Conservation (phyloP, 1,284 basidiomycete genomes). For the Vanrija sp. region DNA sequence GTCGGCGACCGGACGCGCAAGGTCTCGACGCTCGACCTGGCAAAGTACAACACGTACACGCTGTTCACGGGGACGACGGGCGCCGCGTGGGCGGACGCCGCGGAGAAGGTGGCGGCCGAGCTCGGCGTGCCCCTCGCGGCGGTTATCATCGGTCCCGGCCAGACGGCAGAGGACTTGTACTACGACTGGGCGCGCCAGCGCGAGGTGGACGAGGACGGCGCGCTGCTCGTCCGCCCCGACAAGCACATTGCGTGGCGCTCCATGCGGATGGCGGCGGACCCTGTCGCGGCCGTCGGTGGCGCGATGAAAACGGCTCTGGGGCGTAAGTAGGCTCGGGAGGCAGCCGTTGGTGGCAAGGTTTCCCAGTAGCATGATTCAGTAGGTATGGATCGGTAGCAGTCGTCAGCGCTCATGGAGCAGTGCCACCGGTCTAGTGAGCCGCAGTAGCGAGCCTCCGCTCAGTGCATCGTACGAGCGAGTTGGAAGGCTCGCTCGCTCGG, state of each 20-base stretch:
- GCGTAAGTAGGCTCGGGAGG: neutral
- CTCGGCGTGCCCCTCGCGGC: constrained; percentile 5
- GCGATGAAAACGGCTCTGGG: constrained; percentile 7
- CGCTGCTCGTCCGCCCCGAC: constrained; percentile 13
- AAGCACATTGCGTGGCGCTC: constrained; percentile 17
- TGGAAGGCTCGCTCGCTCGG: too few species aligned
- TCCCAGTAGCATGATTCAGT: too few species aligned
- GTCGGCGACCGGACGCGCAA: constrained; percentile 6
- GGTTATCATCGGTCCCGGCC: constrained; percentile 9
- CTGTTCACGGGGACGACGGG: constrained; percentile 11
- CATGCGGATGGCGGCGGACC: constrained; percentile 2
- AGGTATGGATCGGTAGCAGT: too few species aligned
- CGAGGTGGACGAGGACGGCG: constrained; percentile 16
- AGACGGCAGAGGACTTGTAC: constrained; percentile 14
- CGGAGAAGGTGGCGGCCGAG: neutral
- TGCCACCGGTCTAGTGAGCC: too few species aligned
- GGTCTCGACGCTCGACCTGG: constrained; percentile 10
- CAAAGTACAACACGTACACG: constrained; percentile 9
- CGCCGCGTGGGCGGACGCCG: constrained; percentile 3
- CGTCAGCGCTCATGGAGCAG: too few species aligned
- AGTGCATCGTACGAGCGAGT: too few species aligned
- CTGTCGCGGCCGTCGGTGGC: constrained; percentile 1
- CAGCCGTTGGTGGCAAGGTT: too few species aligned
- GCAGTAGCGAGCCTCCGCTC: too few species aligned
- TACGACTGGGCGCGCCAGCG: constrained; percentile 17